Base-by-base conservation (phyloP, 2,329 filamentous ascomycete genomes). In the Alternaria ventricosa region DNA sequence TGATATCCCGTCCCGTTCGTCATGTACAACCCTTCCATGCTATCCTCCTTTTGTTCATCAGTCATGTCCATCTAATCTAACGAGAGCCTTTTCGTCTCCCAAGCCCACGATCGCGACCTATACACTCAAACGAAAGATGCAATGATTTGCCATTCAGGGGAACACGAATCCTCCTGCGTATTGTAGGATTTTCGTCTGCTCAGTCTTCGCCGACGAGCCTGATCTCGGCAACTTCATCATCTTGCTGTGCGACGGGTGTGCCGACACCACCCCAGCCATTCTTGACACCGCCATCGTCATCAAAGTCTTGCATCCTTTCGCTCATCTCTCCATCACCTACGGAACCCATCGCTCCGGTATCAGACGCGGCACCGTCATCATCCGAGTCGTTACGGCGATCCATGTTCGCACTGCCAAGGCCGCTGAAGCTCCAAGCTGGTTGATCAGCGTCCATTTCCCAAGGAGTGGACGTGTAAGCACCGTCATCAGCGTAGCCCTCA, bases 381-480 rank as follows among this genome's bases (percentile, higher is more conserved):
- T 65, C 63, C 3, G 60, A 65, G 12, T 59, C 61, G 22, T 55
- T 55, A 23, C 72, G 55, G 49, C 56, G 61, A 66, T 10, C 63
- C 57, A 20, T 30, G 59, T 8, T 62, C 55, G 11, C 55, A 41
- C 28, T 15, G 7, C 51, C 54, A 15, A 71, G 12, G 27, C 30
- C 28, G 12, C 65, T 65, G 25, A 78, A 75, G 41, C 66, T 73
- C 75, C 75, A 78, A 4, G 56, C 53, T 3, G 73, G 63, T 3
- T 63, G 33, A n/a, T 63, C 61, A n/a, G 20, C 36, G 1, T 70
- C 59, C n/a, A 23, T 18, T 6, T 65, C 57, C 61, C 61, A 56
- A 12, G 57, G 50, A 27, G 65, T 57, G 25, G 27, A 53, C 15
- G 18, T 45, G 50, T 63, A 60, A 20, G 56, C 27, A 15, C 45